Evolutionary conservation across 345 rosid genomes (phyloP), one percentile per base, ranked within the genome.

Genomic region (Kandelia obovata): DNA sequence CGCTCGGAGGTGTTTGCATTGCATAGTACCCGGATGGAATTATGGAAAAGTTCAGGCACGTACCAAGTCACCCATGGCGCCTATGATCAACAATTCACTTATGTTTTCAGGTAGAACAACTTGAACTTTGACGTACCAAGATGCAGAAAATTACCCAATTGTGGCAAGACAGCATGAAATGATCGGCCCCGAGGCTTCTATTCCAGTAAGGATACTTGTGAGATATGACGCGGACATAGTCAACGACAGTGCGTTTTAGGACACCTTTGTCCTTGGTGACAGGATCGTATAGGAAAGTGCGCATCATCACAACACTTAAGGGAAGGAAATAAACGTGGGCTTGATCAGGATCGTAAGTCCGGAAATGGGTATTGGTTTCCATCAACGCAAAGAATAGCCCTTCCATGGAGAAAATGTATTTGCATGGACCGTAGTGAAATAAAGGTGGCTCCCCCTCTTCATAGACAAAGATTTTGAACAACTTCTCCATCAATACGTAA

Each of bases 381-480:
- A 87, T 81, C 49, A 79, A 75, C 80, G 75, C 70, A 1, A 88
- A 8, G 71, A 91, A 88, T 62, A 84, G 34, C 28, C 94, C 90
- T 82, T 85, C 90, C 82, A 66, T 80, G 0, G 89, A 87, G 78
- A 85, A 86, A 69, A 85, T 88, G 74, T 73, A 75, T 79, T 86
- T 88, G 77, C 94, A 84, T 6, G 76, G 75, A n/a, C 92, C 92
- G 32, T 74, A 30, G 53, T 87, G 97, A 72, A 82, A 87, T 11
- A 91, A 35, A 0, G 95, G 95, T 19, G 87, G 86, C 65, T 86
- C 89, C 71, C 92, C 92, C 63, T 91, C 91, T 81, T 84, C 82
- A 7, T 87, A 84, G 0, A 85, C 88, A 61, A 64, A 88, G 27
- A 85, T 78, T 78, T 82, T 87, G 76, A 88, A 86, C 68, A 81